Conservation (phyloP, 2,329 filamentous ascomycete genomes). For the Botrytis deweyae region DNA sequence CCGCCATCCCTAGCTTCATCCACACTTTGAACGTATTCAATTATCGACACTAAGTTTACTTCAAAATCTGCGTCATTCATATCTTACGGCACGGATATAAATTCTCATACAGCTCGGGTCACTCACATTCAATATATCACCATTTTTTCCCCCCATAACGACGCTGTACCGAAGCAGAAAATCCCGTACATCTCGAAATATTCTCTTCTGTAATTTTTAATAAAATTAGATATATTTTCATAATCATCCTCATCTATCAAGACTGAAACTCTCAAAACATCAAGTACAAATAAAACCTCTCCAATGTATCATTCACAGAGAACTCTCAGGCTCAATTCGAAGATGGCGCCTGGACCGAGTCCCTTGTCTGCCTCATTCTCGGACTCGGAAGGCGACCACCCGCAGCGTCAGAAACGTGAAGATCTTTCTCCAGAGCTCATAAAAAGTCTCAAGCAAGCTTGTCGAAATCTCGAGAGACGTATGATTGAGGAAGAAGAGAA, state of each 20-base stretch:
- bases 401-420: not conserved
- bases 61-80: not conserved
- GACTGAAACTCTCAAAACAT: not conserved
- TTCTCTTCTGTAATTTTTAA: not conserved
- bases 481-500: not conserved
- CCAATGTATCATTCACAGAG: not conserved
- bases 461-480: not conserved
- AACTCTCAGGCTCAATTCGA: not conserved
- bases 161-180: not conserved
- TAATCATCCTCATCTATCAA: not conserved
- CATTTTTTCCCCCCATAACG: not conserved
- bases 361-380: not conserved
- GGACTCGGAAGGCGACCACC: no score
- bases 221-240: not conserved
- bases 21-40: not conserved
- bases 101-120: not conserved
- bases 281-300: no score
- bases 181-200: no score
- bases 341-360: not conserved
- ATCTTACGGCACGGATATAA: not conserved
- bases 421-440: not conserved
- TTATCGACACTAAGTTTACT: not conserved
- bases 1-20: not conserved
- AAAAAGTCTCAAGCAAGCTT: not conserved
- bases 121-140: not conserved